Base-by-base conservation (phyloP, 139 green algal species). In the Micromonas pusilla region DNA sequence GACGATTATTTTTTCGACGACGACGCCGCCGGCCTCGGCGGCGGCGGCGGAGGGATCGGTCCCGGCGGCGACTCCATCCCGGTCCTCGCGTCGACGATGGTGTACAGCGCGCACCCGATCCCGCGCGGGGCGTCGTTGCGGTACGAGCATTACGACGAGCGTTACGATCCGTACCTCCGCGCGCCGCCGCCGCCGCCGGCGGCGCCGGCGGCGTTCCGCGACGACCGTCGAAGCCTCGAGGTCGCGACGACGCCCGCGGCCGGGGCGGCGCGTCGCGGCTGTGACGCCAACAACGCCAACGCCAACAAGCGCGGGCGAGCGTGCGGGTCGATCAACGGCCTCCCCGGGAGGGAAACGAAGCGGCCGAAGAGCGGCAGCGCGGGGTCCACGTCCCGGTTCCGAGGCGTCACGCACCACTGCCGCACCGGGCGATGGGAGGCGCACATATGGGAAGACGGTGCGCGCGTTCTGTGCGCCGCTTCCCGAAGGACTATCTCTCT, bases 401-500 rank as follows among this genome's bases (percentile, higher is more conserved):
- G 91, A 30, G 91, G 91, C n/a, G 91, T 96, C 21, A 96, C 91
- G 2, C 89, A 95, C 52, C 91, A 96, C 82, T 89, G 86, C 79
- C 83, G 91, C 26, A 95, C 87, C 1, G 84, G 85, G 6, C 73
- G 91, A n/a, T 96, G 79, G 74, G 91, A 96, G 73, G 85, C 87
- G 33, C 91, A 96, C 73, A 93, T 94, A 13, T 96, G 91, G 89
- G 77, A 92, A 66, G 76, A 87, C 3, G 32, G n/a, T n/a, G n/a
- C n/a, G n/a, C 64, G n/a, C 9, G 13, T 23, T 70, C 21, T 23
- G 33, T 72, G 16, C 65, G 19, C 23, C 20, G n/a, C 26, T 72
- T 26, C 23, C 23, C 65, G 19, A 21, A 21, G n/a, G 19, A 31
- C 65, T 13, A 70, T n/a, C n/a, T n/a, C n/a, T n/a, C n/a, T n/a